Base-by-base conservation (phyloP, 1,284 basidiomycete species). In the Lentinula novae-zelandiae region DNA sequence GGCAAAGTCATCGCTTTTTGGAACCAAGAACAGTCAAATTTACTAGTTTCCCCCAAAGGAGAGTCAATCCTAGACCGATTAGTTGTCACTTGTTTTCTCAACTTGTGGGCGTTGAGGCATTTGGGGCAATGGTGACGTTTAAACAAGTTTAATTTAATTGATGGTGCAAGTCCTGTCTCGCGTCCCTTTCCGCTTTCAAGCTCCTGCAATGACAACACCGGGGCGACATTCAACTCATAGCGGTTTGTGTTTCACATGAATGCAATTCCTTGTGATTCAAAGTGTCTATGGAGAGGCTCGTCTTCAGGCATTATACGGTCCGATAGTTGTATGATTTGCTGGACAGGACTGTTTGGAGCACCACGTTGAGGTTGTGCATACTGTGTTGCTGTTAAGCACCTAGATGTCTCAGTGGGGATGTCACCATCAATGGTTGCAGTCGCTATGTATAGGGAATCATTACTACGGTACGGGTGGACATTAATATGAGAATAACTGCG, bases 71-170 rank as follows among this genome's bases (percentile, higher is more conserved):
- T 85, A 49, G 84, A 85, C 69, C 78, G 81, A 39, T 64, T 86
- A 36, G 78, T 84, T 27, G 78, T 85, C 54, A 84, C 83, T 22
- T 82, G 80, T 63, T 74, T 84, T 66, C 69, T 85, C 65, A 81
- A 85, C 67, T 64, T 80, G 27, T 85, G 83, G 82, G 76, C 82
- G 67, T 76, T 73, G 67, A 55, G 39, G 49, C 72, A 70, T 48
- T 65, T 75, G 40, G 75, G 75, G 3, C 69, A 72, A 48, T 82
- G 81, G 78, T 81, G 42, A 50, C 20, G 39, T 42, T 42, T 9
- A 38, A 38, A 15, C 9, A 50, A 12, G 40, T 31, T 31, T n/a
- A 38, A 38, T 5, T 15, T 53, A 34, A 50, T 34, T 50, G 22
- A 50, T 33, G 44, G 44, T 20, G 17, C 8, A 46, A 20, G 49